Base-by-base conservation (phyloP, 768 basidiomycete species). In the Mrakia blollopis region DNA sequence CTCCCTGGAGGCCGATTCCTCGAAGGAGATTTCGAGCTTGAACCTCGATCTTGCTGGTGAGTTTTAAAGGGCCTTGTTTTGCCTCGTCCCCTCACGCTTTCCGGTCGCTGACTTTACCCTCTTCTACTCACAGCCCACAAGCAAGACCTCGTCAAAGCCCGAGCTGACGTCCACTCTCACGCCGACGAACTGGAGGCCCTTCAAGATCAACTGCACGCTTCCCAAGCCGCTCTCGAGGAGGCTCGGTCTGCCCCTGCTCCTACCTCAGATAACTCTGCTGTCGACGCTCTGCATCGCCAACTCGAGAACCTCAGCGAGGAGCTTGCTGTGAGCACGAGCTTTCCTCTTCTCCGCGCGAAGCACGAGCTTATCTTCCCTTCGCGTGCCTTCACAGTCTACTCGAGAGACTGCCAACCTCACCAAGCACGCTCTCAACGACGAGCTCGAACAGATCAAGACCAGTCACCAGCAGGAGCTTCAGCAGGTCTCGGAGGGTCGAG, bases 331-430 rank as follows among this genome's bases (percentile, higher is more conserved):
- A 23, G 47, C 9, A 41, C 11, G 5, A 65, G 16, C 32, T 11
- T 44, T 23, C 21, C 61, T 74, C 41, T 60, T 18, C 47, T 28
- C n/a, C 8, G 0, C 57, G 13, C 25, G 57, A n/a, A n/a, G n/a
- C 57, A 28, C 11, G 28, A 25, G 57, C 57, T 57, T 0, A 57
- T 57, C 0, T 57, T 7, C 44, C 10, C 44, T 57, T 9, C 28
- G 0, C 44, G 25, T 25, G 8, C 13, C 57, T 57, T 13, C n/a
- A 57, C 25, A 57, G 47, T 74, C 73, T 11, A 74, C 73, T 25
- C 61, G 63, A 28, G 63, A 72, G 23, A 50, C 60, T 10, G 76
- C 76, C 50, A 37, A 72, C 9, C 60, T 77, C 10, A 77, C 76
- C 32, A 72, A 77, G 60, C 41, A 44, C n/a, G 57, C 47, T 25